These are phyloP conservation scores for Colletotrichum graminicola DNA, from an alignment of 2,329 filamentous ascomycete genomes.

Conservation along the genomic window DNA sequence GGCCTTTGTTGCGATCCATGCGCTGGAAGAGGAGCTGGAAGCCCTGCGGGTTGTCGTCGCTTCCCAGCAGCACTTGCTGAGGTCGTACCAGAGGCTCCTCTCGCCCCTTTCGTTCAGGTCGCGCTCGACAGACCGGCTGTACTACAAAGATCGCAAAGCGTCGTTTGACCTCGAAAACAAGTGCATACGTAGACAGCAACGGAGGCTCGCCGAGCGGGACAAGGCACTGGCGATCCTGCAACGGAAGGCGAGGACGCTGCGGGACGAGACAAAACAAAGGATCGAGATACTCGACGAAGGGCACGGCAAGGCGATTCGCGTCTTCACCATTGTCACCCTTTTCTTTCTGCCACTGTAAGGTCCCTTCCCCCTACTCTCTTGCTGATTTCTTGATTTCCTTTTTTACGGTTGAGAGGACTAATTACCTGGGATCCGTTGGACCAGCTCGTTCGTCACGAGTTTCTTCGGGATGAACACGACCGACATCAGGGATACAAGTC, in stretches of 20 bases:
- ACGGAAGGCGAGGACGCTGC: conserved; percentile 30
- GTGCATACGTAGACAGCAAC: not conserved
- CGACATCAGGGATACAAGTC: conserved; percentile 56
- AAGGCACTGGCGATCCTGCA: conserved; percentile 16
- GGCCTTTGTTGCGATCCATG: conserved; percentile 43
- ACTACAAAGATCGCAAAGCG: conserved; percentile 21
- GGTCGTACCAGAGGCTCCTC: conserved; percentile 11
- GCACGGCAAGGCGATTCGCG: conserved; percentile 49
- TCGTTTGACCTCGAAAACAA: conserved; percentile 18
- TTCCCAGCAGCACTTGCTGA: conserved; percentile 26
- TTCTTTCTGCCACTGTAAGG: conserved; percentile 54
- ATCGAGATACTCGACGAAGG: conserved; percentile 48
- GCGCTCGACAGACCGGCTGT: conserved; percentile 11
- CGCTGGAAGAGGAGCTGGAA: conserved; percentile 43
- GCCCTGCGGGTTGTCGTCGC: conserved; percentile 33
- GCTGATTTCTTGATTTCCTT: too few relatives aligned
- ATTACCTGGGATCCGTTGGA: not conserved
- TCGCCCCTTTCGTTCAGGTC: conserved; percentile 7
- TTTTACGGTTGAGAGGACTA: not conserved
- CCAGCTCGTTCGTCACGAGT: conserved; percentile 48
- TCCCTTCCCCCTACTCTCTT: conserved; percentile 13
- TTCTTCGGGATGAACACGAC: conserved; percentile 60
- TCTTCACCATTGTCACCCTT: conserved; percentile 56
- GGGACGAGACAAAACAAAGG: conserved; percentile 45
- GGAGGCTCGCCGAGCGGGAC: conserved; percentile 1